Conservation (phyloP, 2,329 filamentous ascomycete species). For the Fusarium duplospermum region DNA sequence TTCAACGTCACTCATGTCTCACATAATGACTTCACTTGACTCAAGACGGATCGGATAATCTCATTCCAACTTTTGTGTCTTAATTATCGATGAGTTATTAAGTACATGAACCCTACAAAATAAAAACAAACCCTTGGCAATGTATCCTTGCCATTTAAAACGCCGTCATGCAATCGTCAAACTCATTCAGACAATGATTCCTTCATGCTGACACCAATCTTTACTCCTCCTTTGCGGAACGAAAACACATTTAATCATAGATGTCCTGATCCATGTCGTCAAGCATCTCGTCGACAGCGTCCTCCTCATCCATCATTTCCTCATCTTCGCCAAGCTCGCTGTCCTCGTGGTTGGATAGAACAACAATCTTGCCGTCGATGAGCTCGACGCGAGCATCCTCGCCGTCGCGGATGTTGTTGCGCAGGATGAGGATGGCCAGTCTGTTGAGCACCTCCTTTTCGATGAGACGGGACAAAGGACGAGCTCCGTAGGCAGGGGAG, state of each 20-base stretch:
- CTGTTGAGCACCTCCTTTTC: slow-evolving; percentile 98
- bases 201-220: slow-evolving; percentile 10
- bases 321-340: slow-evolving; percentile 72
- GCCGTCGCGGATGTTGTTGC: slow-evolving; percentile 85
- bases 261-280: slow-evolving; percentile 72
- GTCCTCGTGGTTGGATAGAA: slow-evolving; percentile 83
- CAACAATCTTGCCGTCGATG: slow-evolving; percentile 80
- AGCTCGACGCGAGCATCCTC: slow-evolving; percentile 85
- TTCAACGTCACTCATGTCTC: not conserved
- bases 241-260: slow-evolving; percentile 51
- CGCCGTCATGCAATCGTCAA: slow-evolving; percentile 36
- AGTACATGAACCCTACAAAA: slow-evolving; percentile 19
- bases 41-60: not conserved
- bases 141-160: slow-evolving; percentile 2
- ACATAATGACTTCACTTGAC: not conserved
- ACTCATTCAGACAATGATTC: slow-evolving; percentile 8
- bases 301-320: slow-evolving; percentile 79
- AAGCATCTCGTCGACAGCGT: slow-evolving; percentile 76
- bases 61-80: slow-evolving; percentile 10
- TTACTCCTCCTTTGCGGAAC: not conserved
- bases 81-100: slow-evolving; percentile 15
- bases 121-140: not conserved
- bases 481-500: slow-evolving; percentile 93
- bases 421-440: slow-evolving; percentile 89
- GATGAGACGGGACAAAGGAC: slow-evolving; percentile 88